Base-by-base conservation (phyloP, 2,329 filamentous ascomycete species). In the Cytospora mali region DNA sequence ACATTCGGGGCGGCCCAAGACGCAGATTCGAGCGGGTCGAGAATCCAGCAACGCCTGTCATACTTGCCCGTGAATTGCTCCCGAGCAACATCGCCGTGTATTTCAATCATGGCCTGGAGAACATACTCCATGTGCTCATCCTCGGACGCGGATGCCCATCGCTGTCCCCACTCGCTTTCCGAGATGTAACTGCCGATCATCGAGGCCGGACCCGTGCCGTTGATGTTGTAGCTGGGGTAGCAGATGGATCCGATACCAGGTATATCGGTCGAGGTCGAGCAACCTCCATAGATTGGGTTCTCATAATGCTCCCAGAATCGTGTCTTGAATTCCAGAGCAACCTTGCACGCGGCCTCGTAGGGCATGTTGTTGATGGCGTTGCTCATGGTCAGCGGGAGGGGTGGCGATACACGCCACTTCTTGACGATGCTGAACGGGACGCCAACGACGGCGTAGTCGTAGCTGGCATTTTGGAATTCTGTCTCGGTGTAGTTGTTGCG, bases 151-250 rank as follows among this genome's bases (percentile, higher is more conserved):
- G 81, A 76, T 1, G 75, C 78, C 68, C 82, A 77, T 39, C 71
- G 69, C 31, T 69, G 68, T 18, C 72, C 76, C 69, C 70, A 72
- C 1, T 74, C 71, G 16, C 77, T 76, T 23, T 78, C 81, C 1
- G 77, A 79, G 33, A 77, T 69, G 75, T 90, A 90, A 25, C 80
- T 84, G 1, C 78, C 88, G 1, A 90, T 79, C 50, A 90, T 80
- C 0, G 85, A 81, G 7, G 86, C 87, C 0, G 85, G 86, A 0
- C 85, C 83, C 0, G 48, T 52, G 4, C 56, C 31, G 25, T 59
- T 90, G 71, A 90, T 77, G 66, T 85, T 79, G 76, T 89, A 90
- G 6, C 83, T 82, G 0, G 88, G 88, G 72, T 90, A 91, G 78
- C 87, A 90, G 65, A 89, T 79, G 52, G 74, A 80, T 27, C 85